These are phyloP conservation scores for Albugo candida DNA, from an alignment of 352 stramenopile species.

Conservation along the genomic window DNA sequence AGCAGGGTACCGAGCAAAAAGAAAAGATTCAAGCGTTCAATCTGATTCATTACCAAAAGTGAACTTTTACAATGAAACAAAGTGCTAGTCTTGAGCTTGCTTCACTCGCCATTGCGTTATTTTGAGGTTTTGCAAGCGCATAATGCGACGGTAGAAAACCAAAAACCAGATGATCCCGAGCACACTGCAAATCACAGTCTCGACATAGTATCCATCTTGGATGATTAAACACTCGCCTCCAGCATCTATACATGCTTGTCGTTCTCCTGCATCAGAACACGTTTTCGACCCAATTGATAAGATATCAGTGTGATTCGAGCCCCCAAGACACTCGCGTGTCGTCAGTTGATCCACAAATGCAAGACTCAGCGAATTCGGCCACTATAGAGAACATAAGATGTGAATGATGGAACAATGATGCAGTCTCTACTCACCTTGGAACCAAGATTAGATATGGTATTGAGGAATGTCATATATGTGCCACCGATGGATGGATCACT, in stretches of 20 bases:
- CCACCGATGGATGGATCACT: constrained; percentile 95
- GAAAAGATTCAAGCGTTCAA: too few relatives aligned
- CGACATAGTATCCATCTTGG: constrained; percentile 62
- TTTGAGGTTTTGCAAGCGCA: constrained; percentile 60
- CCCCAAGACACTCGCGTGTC: constrained; percentile 57
- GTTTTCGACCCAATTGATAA: constrained; percentile 54
- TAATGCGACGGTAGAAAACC: constrained; percentile 45
- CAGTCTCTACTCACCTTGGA: constrained; percentile 44
- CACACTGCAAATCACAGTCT: constrained; percentile 46
- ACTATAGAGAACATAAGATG: constrained; percentile 11
- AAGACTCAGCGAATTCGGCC: constrained; percentile 73
- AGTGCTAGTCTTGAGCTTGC: too few relatives aligned
- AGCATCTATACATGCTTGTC: constrained; percentile 25
- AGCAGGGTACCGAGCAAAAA: too few relatives aligned
- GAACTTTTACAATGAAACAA: too few relatives aligned
- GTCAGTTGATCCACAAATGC: constrained; percentile 66
- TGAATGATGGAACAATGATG: neutral
- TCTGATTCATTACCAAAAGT: too few relatives aligned
- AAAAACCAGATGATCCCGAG: constrained; percentile 47
- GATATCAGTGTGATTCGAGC: constrained; percentile 42
- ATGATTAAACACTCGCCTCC: constrained; percentile 59
- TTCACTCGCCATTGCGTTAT: constrained; percentile 62
- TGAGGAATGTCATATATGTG: constrained; percentile 99
- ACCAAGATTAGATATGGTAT: constrained; percentile 96
- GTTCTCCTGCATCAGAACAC: constrained; percentile 54